Evolutionary conservation across 768 basidiomycete species (phyloP).

Genomic region (Lactarius sp.): DNA sequence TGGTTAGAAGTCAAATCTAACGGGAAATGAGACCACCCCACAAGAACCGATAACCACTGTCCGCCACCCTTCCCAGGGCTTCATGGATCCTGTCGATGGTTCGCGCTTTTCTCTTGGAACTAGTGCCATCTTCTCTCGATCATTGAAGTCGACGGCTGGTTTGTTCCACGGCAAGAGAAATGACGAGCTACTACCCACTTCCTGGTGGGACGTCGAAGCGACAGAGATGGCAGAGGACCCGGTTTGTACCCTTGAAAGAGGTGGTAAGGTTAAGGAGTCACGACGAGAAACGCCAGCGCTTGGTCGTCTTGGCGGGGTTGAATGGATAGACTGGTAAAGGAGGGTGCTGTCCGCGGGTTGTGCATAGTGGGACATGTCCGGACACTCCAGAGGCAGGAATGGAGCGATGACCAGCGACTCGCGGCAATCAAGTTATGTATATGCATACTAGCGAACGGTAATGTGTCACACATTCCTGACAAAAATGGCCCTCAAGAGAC

Average conservation of each 20-base stretch:
- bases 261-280: slow-evolving; percentile 13
- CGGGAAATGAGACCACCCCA: slow-evolving; percentile 26
- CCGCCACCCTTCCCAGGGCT: slow-evolving; percentile 47
- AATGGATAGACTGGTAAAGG: slow-evolving; percentile 21
- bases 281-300: slow-evolving; percentile 23
- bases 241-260: slow-evolving; percentile 17
- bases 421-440: background rate
- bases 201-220: background rate
- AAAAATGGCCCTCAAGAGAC: background rate
- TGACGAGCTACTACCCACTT: background rate
- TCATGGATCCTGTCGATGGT: slow-evolving; percentile 11
- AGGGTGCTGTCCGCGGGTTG: slow-evolving; percentile 13
- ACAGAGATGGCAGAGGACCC: slow-evolving; percentile 7
- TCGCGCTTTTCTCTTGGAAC: slow-evolving; percentile 17
- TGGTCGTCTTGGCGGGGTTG: slow-evolving; percentile 20
- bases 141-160: slow-evolving; percentile 5
- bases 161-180: slow-evolving; percentile 18
- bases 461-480: slow-evolving; percentile 17
- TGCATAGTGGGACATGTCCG: slow-evolving; percentile 18
- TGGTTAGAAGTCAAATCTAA: background rate
- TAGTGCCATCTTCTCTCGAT: slow-evolving; percentile 21
- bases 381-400: background rate
- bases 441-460: background rate
- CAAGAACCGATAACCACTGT: slow-evolving; percentile 53
- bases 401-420: background rate